Evolutionary conservation across 2,329 filamentous ascomycete species (phyloP).

Genomic region (Fusarium redolens): DNA sequence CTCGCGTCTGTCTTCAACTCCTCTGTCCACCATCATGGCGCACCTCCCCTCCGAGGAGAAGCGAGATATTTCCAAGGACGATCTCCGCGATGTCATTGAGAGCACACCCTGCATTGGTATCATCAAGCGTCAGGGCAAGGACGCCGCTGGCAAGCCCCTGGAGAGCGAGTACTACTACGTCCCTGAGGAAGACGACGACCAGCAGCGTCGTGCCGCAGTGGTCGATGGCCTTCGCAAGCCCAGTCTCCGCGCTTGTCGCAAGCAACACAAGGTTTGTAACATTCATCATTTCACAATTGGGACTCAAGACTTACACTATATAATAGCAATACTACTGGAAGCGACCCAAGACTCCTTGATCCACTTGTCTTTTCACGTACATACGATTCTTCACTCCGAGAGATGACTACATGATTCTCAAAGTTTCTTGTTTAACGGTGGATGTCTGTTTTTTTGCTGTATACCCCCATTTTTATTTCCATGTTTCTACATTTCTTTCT

Average conservation of each 20-base stretch:
- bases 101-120: constrained; percentile 83
- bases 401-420: constrained; percentile 18
- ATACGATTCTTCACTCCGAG: constrained; percentile 15
- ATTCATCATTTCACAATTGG: background rate
- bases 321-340: constrained; percentile 77
- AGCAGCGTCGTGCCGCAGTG: constrained; percentile 81
- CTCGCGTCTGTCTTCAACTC: constrained; percentile 90
- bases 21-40: constrained; percentile 87
- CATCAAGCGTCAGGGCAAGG: constrained; percentile 91
- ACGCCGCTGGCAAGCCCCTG: constrained; percentile 90
- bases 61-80: constrained; percentile 67
- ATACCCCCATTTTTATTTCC: constrained; percentile 36
- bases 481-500: constrained; percentile 8
- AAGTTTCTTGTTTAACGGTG: constrained; percentile 25
- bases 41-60: constrained; percentile 80
- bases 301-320: constrained; percentile 28
- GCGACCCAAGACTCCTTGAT: constrained; percentile 68
- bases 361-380: constrained; percentile 12
- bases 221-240: constrained; percentile 89
- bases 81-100: constrained; percentile 79
- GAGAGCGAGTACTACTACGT: constrained; percentile 99
- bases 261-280: constrained; percentile 89
- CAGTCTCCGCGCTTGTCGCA: constrained; percentile 87
- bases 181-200: constrained; percentile 85
- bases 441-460: constrained; percentile 39